Percentiles rank a stretch among this genome's conserved stretches.
Conservation (phyloP, 164 flowering plant species). For the Stephania cephalantha region DNA sequence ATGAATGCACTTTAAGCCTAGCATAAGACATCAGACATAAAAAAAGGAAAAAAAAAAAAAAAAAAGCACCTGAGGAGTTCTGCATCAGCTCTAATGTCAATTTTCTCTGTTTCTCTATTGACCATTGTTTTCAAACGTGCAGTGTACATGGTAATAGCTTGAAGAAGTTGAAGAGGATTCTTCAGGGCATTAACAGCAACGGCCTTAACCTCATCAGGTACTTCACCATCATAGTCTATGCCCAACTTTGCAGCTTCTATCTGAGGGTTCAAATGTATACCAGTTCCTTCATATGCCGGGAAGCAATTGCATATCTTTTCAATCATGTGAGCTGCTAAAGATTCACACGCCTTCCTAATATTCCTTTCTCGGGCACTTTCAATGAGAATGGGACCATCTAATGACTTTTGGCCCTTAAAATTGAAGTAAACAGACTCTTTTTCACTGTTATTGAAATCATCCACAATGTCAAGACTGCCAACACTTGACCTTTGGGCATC, state of each 20-base stretch:
- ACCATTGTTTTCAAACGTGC: conserved; percentile 59
- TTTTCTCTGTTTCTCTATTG: conserved; percentile 74
- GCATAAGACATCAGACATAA: neutral
- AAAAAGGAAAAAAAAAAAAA: neutral
- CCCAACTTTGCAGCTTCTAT: conserved; percentile 70
- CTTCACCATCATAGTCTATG: conserved; percentile 80
- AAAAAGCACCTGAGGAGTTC: conserved; percentile 70
- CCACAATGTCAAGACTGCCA: conserved; percentile 45
- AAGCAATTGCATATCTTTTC: conserved; percentile 61
- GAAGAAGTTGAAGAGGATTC: conserved; percentile 77
- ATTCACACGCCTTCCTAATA: conserved; percentile 81
- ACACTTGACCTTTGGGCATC: conserved; percentile 61
- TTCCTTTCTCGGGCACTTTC: conserved; percentile 79
- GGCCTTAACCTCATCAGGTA: conserved; percentile 70
- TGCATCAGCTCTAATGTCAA: conserved; percentile 93
- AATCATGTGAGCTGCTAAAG: conserved; percentile 60
- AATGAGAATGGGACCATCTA: conserved; percentile 77
- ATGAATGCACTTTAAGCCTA: neutral
- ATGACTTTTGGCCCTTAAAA: conserved; percentile 65
- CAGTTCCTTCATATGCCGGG: conserved; percentile 90
- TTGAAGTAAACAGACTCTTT: conserved; percentile 75
- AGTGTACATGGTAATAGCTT: conserved; percentile 73
- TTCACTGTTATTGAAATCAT: conserved; percentile 45
- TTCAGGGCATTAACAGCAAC: conserved; percentile 49
- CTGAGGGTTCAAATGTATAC: conserved; percentile 70